Evolutionary conservation across 2,329 filamentous ascomycete genomes (phyloP).

Genomic region (Rosellinia necatrix): DNA sequence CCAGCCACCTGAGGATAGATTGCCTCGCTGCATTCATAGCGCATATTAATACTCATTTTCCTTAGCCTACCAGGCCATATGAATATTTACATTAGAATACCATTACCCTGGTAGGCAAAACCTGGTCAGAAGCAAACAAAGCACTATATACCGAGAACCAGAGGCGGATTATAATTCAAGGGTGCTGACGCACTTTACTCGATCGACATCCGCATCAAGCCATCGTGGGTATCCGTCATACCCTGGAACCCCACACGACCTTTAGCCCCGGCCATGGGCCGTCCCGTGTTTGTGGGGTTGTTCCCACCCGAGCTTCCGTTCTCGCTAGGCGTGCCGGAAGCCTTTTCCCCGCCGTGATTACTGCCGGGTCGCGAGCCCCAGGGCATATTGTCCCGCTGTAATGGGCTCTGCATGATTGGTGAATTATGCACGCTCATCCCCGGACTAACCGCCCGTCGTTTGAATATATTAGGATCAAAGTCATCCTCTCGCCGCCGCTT

Average conservation of each 20-base stretch:
- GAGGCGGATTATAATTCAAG: no score
- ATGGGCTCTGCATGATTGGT: slow-evolving; percentile 82
- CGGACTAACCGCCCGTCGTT: slow-evolving; percentile 87
- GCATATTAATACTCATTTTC: no score
- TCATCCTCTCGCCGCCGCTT: slow-evolving; percentile 91
- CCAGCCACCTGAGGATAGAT: background rate
- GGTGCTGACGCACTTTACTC: no score
- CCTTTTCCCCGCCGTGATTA: slow-evolving; percentile 57
- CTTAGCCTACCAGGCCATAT: no score
- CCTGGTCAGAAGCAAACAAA: background rate
- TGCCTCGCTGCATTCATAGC: no score
- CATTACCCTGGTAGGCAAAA: no score
- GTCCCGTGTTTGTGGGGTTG: slow-evolving; percentile 37
- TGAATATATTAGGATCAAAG: slow-evolving; percentile 85
- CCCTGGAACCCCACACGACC: slow-evolving; percentile 81
- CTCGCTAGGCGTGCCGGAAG: slow-evolving; percentile 56
- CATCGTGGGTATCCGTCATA: slow-evolving; percentile 95
- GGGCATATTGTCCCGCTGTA: slow-evolving; percentile 70
- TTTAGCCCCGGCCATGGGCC: slow-evolving; percentile 56
- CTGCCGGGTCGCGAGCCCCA: slow-evolving; percentile 76
- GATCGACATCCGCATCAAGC: slow-evolving; percentile 96
- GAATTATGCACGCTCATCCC: slow-evolving; percentile 91
- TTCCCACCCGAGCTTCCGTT: slow-evolving; percentile 46
- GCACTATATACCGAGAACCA: no score
- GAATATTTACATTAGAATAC: no score